A percentile compares a stretch with the other conserved stretches of the same genome.
Conservation (phyloP, 179 eudicot species). For the Beta lomatogona region DNA sequence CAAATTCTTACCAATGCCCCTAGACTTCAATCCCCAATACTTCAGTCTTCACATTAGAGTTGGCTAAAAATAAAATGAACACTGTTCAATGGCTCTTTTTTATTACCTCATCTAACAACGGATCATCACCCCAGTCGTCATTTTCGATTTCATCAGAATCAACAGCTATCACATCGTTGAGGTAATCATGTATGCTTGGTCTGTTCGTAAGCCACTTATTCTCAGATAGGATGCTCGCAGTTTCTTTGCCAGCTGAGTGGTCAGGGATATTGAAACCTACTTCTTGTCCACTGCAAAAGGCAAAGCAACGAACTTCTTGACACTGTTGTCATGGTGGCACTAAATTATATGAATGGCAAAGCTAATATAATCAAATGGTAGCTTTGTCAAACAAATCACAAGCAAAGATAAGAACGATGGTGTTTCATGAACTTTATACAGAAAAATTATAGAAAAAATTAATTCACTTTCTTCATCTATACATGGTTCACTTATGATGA, state of each 20-base stretch:
- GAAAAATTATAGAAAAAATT: no score
- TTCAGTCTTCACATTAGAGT: not conserved
- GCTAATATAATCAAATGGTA: not conserved
- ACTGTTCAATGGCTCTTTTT: not conserved
- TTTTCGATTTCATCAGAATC: slow-evolving; percentile 44
- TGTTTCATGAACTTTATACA: not conserved
- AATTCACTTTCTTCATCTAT: not conserved
- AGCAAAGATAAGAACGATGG: not conserved
- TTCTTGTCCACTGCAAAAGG: slow-evolving; percentile 68
- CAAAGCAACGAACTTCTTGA: not conserved
- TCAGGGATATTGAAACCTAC: slow-evolving; percentile 52
- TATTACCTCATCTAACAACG: slow-evolving; percentile 61
- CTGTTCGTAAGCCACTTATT: slow-evolving; percentile 31
- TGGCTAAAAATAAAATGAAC: not conserved
- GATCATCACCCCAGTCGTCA: slow-evolving; percentile 38
- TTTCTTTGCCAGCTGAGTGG: slow-evolving; percentile 29
- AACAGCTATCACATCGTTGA: slow-evolving; percentile 40
- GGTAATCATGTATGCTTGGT: slow-evolving; percentile 26
- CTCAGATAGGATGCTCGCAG: slow-evolving; percentile 26
- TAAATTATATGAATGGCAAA: not conserved
- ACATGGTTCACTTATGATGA: not conserved
- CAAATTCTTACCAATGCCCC: not conserved
- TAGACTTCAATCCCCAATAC: not conserved
- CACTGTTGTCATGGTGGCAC: slow-evolving; percentile 4
- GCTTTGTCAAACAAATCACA: not conserved